These are phyloP conservation scores for Rhytidhysteron rufulum DNA, from an alignment of 2,329 filamentous ascomycete species.

Conservation along the genomic window DNA sequence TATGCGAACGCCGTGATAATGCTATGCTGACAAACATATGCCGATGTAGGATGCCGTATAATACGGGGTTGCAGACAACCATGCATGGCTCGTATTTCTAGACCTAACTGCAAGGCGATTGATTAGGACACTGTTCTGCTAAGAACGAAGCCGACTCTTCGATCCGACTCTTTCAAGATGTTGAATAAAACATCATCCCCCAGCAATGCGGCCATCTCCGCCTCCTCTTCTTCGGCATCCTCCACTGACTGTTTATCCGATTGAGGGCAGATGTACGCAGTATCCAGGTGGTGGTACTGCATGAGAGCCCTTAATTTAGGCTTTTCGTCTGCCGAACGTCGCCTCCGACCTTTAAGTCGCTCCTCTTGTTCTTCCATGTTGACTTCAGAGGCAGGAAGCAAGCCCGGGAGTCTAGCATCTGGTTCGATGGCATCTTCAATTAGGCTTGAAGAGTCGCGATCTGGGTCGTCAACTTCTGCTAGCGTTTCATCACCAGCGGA, in stretches of 20 bases:
- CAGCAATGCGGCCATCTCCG: conserved; percentile 34
- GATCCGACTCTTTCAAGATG: conserved; percentile 45
- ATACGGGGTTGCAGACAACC: too few relatives aligned
- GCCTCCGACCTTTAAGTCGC: conserved; percentile 29
- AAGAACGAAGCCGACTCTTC: conserved; percentile 48
- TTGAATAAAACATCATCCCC: conserved; percentile 50
- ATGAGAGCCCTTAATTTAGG: conserved; percentile 50
- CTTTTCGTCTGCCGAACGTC: conserved; percentile 26
- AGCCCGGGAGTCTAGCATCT: conserved; percentile 19
- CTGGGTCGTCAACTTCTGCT: conserved; percentile 20
- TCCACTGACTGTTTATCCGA: conserved; percentile 17
- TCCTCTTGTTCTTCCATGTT: conserved; percentile 46
- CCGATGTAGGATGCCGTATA: too few relatives aligned
- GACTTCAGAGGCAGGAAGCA: conserved; percentile 40
- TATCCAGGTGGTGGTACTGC: conserved; percentile 53
- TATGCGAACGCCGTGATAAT: too few relatives aligned
- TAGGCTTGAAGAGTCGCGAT: conserved; percentile 7
- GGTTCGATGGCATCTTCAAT: conserved; percentile 25
- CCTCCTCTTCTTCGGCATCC: conserved; percentile 20
- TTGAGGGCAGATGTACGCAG: conserved; percentile 14
- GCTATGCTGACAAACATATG: too few relatives aligned
- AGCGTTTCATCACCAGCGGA: conserved; percentile 8
- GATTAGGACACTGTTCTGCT: conserved; percentile 33
- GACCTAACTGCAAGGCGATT: too few relatives aligned
- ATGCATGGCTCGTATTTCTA: too few relatives aligned